Conservation (phyloP, 495 filamentous ascomycete species). For the Penicillium waksmanii region DNA sequence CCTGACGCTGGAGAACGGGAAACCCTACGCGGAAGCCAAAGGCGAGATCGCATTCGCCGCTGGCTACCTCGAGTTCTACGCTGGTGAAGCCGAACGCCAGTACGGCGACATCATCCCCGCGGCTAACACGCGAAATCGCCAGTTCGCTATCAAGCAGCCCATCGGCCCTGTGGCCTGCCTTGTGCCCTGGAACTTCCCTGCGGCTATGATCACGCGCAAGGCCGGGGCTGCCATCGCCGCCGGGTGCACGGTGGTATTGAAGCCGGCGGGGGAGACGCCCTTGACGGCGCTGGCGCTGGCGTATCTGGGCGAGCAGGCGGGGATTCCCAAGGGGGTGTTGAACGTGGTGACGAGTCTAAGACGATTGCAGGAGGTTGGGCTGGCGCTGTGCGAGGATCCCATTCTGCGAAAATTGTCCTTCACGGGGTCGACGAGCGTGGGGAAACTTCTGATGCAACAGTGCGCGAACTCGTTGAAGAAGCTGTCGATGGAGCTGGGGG, state of each 20-base stretch:
- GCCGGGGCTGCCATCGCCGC: conserved; percentile 60
- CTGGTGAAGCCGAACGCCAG: conserved; percentile 62
- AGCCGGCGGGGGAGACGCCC: conserved; percentile 54
- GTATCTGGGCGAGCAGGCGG: conserved; percentile 52
- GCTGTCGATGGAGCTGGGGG: conserved; percentile 88
- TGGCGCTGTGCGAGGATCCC: conserved; percentile 19
- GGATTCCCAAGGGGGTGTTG: conserved; percentile 8
- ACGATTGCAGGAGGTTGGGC: conserved; percentile 33
- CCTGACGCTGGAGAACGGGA: conserved; percentile 59
- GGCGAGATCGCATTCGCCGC: conserved; percentile 66
- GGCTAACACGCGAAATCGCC: conserved; percentile 47
- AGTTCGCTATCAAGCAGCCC: conserved; percentile 38
- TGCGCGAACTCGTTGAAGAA: conserved; percentile 66
- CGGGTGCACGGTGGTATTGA: conserved; percentile 53
- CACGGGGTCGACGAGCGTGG: conserved; percentile 36
- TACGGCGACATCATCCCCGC: conserved; percentile 71
- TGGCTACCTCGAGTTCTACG: conserved; percentile 68
- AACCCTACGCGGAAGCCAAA: conserved; percentile 63
- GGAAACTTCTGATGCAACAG: conserved; percentile 41
- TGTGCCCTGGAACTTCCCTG: conserved; percentile 78
- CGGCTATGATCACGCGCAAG: conserved; percentile 84
- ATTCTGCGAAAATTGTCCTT: conserved; percentile 55
- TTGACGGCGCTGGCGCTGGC: conserved; percentile 48
- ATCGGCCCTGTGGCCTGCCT: conserved; percentile 42
- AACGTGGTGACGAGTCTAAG: not conserved